These are phyloP conservation scores for Xylaria grammica DNA, from an alignment of 495 filamentous ascomycete species.

Conservation along the genomic window DNA sequence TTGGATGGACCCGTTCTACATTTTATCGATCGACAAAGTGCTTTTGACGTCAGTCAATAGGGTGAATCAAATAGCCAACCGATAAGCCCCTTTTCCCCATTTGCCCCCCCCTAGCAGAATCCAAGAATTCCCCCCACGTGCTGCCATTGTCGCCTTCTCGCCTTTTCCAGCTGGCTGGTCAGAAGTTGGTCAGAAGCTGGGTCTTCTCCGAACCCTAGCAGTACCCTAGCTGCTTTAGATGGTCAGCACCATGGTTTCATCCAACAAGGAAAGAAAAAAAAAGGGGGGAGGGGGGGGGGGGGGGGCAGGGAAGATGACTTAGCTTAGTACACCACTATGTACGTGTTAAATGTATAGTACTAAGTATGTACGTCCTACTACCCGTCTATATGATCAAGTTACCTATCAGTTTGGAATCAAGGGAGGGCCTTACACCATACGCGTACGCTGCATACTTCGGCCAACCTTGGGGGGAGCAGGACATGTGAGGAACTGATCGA, in stretches of 20 bases:
- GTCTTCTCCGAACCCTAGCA: too few relatives aligned
- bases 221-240: too few relatives aligned
- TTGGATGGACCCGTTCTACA: slow-evolving; percentile 16
- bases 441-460: slow-evolving; percentile 10
- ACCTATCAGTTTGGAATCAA: background rate
- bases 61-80: slow-evolving; percentile 5
- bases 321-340: background rate
- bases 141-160: background rate
- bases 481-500: background rate
- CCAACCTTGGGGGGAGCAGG: background rate
- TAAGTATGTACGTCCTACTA: too few relatives aligned
- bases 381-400: background rate
- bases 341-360: background rate
- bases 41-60: slow-evolving; percentile 6
- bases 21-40: slow-evolving; percentile 8
- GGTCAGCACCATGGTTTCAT: background rate
- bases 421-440: too few relatives aligned
- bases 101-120: too few relatives aligned
- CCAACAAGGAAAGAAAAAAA: background rate
- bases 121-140: background rate
- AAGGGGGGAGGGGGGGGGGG: background rate
- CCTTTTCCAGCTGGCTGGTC: background rate
- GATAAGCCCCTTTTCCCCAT: slow-evolving; percentile 27
- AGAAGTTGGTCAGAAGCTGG: too few relatives aligned
- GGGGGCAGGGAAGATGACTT: too few relatives aligned